These are phyloP conservation scores for Nyctanthes arbortristis DNA, from an alignment of 257 asterid species.

Conservation along the genomic window DNA sequence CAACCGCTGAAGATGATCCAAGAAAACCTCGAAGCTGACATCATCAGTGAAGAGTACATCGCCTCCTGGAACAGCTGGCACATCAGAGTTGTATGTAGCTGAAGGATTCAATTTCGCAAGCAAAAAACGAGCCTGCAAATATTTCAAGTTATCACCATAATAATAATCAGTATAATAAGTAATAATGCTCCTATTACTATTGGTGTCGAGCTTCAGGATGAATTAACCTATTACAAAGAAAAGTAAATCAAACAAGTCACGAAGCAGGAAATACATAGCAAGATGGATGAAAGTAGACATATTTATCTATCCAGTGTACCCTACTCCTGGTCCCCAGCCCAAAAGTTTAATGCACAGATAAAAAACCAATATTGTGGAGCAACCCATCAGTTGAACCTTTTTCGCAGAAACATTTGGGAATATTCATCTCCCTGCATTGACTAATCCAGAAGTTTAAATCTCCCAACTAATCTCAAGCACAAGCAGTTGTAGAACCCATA, in stretches of 20 bases:
- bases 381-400: not conserved
- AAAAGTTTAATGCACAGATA: too few species aligned
- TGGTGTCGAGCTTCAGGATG: constrained; percentile 7
- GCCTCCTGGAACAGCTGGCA: constrained; percentile 68
- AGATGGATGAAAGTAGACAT: too few species aligned
- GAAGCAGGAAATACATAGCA: not conserved
- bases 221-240: constrained; percentile 13
- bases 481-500: constrained; percentile 3
- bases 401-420: not conserved
- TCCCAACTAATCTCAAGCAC: constrained; percentile 17
- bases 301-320: too few species aligned
- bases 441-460: not conserved
- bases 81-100: constrained; percentile 81
- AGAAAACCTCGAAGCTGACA: constrained; percentile 95
- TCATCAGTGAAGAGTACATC: constrained; percentile 94
- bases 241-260: constrained; percentile 9
- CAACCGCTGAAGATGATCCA: constrained; percentile 96
- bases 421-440: not conserved
- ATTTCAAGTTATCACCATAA: not conserved
- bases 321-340: too few species aligned
- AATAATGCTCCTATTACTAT: constrained; percentile 5
- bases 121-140: constrained; percentile 89
- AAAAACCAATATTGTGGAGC: too few species aligned
- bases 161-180: not conserved
- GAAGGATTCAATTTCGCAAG: constrained; percentile 98